Evolutionary conservation across 2,329 filamentous ascomycete species (phyloP).

Genomic region (Exophiala mesophila): DNA sequence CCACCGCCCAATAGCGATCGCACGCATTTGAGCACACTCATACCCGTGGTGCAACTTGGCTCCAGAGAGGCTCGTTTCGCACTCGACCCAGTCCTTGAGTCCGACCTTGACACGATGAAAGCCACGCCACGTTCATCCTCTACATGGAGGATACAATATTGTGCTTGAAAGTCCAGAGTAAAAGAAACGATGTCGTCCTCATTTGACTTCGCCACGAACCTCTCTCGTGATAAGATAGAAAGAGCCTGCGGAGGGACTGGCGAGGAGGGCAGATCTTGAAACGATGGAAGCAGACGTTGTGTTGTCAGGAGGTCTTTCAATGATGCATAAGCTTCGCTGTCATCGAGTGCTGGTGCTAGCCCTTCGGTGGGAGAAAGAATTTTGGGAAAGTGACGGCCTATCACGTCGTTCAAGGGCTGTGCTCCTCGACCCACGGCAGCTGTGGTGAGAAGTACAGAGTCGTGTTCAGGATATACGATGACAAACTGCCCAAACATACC

Average conservation of each 20-base stretch:
- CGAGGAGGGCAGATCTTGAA: no score
- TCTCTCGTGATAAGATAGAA: no score
- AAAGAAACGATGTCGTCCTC: no score
- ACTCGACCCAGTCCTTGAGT: not conserved
- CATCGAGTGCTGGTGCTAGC: no score
- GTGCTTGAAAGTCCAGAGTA: no score
- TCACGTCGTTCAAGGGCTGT: not conserved
- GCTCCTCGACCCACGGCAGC: not conserved
- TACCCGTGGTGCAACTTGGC: slow-evolving; percentile 2
- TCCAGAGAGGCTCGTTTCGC: not conserved
- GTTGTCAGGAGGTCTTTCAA: no score
- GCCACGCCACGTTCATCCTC: not conserved
- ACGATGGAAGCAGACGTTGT: no score
- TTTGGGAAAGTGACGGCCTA: slow-evolving; percentile 1
- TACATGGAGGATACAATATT: no score
- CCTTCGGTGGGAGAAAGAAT: no score
- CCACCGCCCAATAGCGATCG: not conserved
- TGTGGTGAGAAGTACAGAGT: slow-evolving; percentile 74
- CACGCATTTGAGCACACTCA: not conserved
- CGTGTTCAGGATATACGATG: slow-evolving; percentile 93
- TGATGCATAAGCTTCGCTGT: no score
- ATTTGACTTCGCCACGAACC: no score
- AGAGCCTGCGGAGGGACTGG: no score
- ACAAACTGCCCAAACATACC: slow-evolving; percentile 4
- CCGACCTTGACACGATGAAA: slow-evolving; percentile 1